Evolutionary conservation across 805 yeast genomes (phyloP), one percentile per base, ranked within the genome.

Genomic region (Komagataella kurtzmanii): DNA sequence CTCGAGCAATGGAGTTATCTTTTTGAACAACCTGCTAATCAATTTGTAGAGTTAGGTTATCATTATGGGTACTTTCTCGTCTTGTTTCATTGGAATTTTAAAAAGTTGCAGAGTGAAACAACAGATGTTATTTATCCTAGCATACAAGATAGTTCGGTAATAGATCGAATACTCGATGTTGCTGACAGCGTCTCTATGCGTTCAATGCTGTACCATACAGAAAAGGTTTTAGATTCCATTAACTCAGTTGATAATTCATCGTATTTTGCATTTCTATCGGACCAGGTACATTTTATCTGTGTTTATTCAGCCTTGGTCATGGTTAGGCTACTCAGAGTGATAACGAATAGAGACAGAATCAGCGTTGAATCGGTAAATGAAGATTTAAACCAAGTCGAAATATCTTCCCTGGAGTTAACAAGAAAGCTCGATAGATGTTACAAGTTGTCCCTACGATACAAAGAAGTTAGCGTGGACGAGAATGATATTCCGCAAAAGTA

Each of bases 31-130:
- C 85, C 88, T 1, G 78, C 83, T 1, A 71, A 81, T 49, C 90
- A 86, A 59, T 85, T 85, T 64, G 83, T 84, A 3, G 89, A 82
- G 59, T 75, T 83, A 53, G 81, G 83, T 49, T 83, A 80, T 61
- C 79, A 83, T 61, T 82, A 81, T 56, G 76, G 81, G 50, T 71
- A 74, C 52, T 67, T 82, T 48, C 65, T 79, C 53, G 73, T 83
- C 3, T 61, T 70, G 44, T 74, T 73, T 56, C 70, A 71, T 52
- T 74, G 66, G 59, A 58, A 62, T 44, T 58, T 58, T 44, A 58
- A 60, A 17, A 43, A 17, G 52, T 30, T 8, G 45, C 24, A 24
- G 10, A 23, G 12, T 19, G n/a, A 21, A 46, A 43, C 40, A 24
- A 24, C 19, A 7, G 48, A 17, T 17, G 21, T 47, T 17, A 30